Conservation (phyloP, 805 yeast genomes). For the Cyberlindnera sargentensis region DNA sequence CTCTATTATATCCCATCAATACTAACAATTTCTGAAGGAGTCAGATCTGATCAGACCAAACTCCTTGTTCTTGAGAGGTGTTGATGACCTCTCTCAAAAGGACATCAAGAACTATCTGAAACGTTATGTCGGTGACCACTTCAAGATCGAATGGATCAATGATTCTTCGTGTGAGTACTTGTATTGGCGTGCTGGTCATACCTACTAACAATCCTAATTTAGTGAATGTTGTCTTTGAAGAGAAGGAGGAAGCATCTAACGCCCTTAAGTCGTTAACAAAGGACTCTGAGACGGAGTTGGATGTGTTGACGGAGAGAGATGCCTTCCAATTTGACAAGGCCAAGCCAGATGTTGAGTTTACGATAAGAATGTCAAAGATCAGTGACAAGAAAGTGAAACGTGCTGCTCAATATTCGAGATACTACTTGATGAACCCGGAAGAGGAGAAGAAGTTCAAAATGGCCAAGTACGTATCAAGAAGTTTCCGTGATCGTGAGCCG, state of each 20-base stretch:
- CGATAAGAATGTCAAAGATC: conserved; percentile 14
- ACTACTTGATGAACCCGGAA: conserved; percentile 22
- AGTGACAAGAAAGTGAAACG: conserved; percentile 22
- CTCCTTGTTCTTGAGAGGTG: conserved; percentile 20
- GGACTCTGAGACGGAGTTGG: conserved; percentile 3
- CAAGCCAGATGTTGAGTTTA: conserved; percentile 13
- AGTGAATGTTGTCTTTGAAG: conserved; percentile 22
- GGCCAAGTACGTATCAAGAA: background rate
- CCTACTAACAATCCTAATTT: background rate
- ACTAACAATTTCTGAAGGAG: conserved; percentile 1
- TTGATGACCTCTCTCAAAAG: conserved; percentile 21
- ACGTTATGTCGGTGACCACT: conserved; percentile 9
- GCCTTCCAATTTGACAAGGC: conserved; percentile 5
- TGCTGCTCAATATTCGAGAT: conserved; percentile 22
- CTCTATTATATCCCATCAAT: background rate
- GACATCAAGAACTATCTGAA: conserved; percentile 17
- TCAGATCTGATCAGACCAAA: conserved; percentile 14
- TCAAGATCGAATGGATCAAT: conserved; percentile 24
- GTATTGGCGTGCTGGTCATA: too few species aligned
- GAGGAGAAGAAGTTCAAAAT: conserved; percentile 4
- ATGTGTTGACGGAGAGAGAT: conserved; percentile 4
- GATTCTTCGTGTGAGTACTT: conserved; percentile 17
- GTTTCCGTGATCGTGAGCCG: conserved; percentile 15
- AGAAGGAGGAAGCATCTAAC: conserved; percentile 11
- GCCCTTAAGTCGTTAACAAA: conserved; percentile 10